These are phyloP conservation scores for Emiliania huxleyi DNA, from an alignment of 78 protist genomes.

Conservation along the genomic window DNA sequence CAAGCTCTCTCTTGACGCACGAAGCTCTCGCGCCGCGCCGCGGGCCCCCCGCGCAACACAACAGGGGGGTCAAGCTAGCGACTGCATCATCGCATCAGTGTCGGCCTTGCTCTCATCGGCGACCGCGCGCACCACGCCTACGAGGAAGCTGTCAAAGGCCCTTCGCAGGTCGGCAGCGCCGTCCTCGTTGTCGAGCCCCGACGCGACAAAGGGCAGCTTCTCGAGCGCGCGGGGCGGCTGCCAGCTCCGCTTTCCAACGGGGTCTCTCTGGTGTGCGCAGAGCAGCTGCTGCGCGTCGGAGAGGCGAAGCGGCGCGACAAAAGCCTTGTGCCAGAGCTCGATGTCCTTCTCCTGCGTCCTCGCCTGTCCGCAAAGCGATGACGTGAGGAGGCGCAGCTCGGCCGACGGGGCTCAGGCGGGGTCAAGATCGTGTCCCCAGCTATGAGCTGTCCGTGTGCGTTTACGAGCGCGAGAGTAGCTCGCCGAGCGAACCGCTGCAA, in stretches of 20 bases:
- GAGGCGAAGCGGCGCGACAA: neutral
- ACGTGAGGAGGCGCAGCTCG: too few species aligned
- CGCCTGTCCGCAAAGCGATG: too few species aligned
- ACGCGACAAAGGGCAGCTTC: neutral
- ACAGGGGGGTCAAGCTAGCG: neutral
- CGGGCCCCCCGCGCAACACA: too few species aligned
- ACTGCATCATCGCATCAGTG: neutral
- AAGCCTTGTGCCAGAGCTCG: constrained; percentile 9
- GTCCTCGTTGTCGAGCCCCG: neutral
- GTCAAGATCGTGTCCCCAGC: too few species aligned
- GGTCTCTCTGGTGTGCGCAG: neutral
- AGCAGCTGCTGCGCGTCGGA: neutral
- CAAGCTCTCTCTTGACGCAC: too few species aligned
- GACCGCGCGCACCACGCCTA: neutral
- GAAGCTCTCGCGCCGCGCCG: too few species aligned
- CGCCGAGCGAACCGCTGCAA: too few species aligned
- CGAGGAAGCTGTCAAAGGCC: neutral
- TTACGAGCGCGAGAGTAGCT: too few species aligned
- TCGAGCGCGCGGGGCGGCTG: neutral
- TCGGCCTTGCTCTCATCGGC: neutral
- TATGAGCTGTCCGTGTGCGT: too few species aligned
- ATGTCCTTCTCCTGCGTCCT: neutral
- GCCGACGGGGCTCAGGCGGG: too few species aligned
- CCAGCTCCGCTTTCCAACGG: neutral
- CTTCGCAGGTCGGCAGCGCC: neutral